These are phyloP conservation scores for Fusarium verticillioides DNA, from an alignment of 2,329 filamentous ascomycete genomes.

Conservation along the genomic window DNA sequence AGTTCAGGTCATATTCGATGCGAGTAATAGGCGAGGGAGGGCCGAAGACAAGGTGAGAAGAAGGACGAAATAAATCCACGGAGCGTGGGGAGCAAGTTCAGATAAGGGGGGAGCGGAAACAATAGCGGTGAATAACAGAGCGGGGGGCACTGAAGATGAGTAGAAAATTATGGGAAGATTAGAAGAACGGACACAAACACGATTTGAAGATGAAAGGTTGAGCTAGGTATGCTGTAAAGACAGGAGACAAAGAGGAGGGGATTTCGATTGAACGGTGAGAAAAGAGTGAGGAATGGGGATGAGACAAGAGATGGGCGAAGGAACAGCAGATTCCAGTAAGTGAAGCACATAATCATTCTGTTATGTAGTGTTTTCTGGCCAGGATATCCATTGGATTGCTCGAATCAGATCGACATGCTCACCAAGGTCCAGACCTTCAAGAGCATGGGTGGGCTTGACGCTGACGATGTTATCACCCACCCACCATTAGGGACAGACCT, in stretches of 20 bases:
- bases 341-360: conserved; percentile 15
- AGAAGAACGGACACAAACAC: not conserved
- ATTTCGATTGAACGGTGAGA: not conserved
- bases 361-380: conserved; percentile 27
- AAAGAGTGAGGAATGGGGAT: not conserved
- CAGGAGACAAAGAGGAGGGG: not conserved
- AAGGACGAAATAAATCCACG: conserved; percentile 44
- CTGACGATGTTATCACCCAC: conserved; percentile 26
- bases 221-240: not conserved
- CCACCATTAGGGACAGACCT: conserved; percentile 29
- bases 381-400: conserved; percentile 28
- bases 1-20: conserved; percentile 57
- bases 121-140: conserved; percentile 22
- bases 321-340: conserved; percentile 3
- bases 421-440: conserved; percentile 40
- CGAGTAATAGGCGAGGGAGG: conserved; percentile 53
- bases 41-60: conserved; percentile 56
- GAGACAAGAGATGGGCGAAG: conserved; percentile 4
- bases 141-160: not conserved
- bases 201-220: not conserved
- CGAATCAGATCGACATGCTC: conserved; percentile 39
- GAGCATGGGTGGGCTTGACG: conserved; percentile 27
- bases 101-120: not conserved
- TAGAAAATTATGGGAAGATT: not conserved
- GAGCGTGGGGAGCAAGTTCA: conserved; percentile 17